Conservation (phyloP, 441 rosid species). For the Mallotus japonicus region DNA sequence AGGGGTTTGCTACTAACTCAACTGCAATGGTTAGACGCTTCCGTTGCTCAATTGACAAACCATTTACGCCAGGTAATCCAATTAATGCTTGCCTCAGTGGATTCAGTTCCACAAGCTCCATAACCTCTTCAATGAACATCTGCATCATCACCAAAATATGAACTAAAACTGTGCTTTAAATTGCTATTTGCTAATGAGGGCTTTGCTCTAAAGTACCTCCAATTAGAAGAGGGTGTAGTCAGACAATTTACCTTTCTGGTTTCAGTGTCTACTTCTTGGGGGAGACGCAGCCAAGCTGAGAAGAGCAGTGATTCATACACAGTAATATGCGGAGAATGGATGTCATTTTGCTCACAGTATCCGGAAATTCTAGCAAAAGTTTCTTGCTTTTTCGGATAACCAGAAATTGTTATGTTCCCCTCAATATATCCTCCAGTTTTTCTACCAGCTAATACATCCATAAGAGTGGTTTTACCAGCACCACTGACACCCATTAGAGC, state of each 20-base stretch:
- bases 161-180: background rate
- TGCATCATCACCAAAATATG: slow-evolving; percentile 12
- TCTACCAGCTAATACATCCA: slow-evolving; percentile 54
- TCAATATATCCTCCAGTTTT: slow-evolving; percentile 48
- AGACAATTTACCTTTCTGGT: slow-evolving; percentile 38
- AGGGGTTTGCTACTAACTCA: slow-evolving; percentile 47
- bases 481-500: slow-evolving; percentile 92
- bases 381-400: slow-evolving; percentile 44
- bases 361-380: slow-evolving; percentile 46
- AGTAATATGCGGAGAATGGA: slow-evolving; percentile 27
- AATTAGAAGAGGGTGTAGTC: background rate
- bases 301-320: slow-evolving; percentile 45
- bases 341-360: too few species aligned
- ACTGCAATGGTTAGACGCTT: slow-evolving; percentile 48
- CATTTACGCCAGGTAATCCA: slow-evolving; percentile 41
- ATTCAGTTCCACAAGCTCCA: slow-evolving; percentile 45
- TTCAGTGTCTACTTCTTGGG: slow-evolving; percentile 30
- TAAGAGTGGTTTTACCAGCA: slow-evolving; percentile 67
- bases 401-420: slow-evolving; percentile 41
- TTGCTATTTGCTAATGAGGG: too few species aligned
- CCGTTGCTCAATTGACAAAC: slow-evolving; percentile 46
- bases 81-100: slow-evolving; percentile 37
- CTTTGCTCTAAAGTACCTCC: too few species aligned
- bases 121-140: slow-evolving; percentile 39
- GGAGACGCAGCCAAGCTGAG: slow-evolving; percentile 53